Evolutionary conservation across 441 rosid genomes (phyloP), one percentile per base, ranked within the genome.

Genomic region (Pelargonium fulgidum): DNA sequence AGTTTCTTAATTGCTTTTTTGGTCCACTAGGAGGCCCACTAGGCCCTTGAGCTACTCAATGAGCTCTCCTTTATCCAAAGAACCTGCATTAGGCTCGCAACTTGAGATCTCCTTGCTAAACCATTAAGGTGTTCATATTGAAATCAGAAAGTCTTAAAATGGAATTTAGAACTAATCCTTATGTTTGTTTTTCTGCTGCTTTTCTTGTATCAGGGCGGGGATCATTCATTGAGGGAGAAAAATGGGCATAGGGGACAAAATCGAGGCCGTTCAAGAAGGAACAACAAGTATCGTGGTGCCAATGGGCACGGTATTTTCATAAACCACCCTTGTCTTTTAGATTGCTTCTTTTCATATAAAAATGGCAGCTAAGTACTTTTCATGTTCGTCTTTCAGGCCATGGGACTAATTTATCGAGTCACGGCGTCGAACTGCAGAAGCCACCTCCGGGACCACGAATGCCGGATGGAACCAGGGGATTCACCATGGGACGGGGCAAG

Each of bases 391-490:
- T 56, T 56, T 19, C 62, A 56, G 99, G 95, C 56, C 93, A 89
- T 77, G 96, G 99, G 72, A 78, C 72, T 16, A 70, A 83, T 29
- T 76, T 82, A 1, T 79, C 76, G 0, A 59, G 76, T 41, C 88
- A 85, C 79, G 75, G 67, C 0, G 16, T 50, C 10, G 97, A 89
- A 72, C 74, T 78, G 58, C 64, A 86, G 0, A 93, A 87, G 81
- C 96, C 90, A 36, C 96, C 97, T 17, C 95, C 97, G 0, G 99
- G 99, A 41, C 99, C 97, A 8, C 89, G 74, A 84, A 93, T 93
- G 97, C 99, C 97, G 0, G 97, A 93, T 74, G 97, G 97, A 78
- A 93, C 96, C 1, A 52, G 59, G 16, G 59, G 59, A 52, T 52
- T 52, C 16, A 17, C 59, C 1, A 52, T 52, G 59, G 59, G 59